These are phyloP conservation scores for Cladophialophora exuberans DNA, from an alignment of 2,329 filamentous ascomycete genomes.

Conservation along the genomic window DNA sequence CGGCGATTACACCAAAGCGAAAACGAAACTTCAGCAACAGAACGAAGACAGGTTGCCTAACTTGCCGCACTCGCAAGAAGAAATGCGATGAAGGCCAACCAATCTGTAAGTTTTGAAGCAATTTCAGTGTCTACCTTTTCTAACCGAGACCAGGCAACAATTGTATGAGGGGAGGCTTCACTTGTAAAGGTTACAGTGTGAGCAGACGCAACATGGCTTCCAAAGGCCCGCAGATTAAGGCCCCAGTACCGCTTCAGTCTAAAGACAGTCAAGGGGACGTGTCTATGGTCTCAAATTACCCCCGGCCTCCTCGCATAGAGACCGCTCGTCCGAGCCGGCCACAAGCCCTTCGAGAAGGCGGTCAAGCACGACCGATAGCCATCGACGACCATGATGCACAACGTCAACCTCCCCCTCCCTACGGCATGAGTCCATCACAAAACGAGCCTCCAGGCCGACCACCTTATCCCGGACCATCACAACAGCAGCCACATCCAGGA, in stretches of 20 bases:
- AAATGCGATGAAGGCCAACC: slow-evolving; percentile 96
- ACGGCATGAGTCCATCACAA: slow-evolving; percentile 46
- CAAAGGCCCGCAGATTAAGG: slow-evolving; percentile 72
- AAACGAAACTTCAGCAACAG: slow-evolving; percentile 79
- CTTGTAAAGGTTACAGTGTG: slow-evolving; percentile 82
- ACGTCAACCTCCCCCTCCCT: slow-evolving; percentile 44
- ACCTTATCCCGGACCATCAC: slow-evolving; percentile 24
- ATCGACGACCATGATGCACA: slow-evolving; percentile 48
- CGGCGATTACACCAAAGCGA: slow-evolving; percentile 45
- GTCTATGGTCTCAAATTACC: slow-evolving; percentile 27
- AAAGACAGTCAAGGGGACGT: slow-evolving; percentile 65
- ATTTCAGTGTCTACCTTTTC: not conserved
- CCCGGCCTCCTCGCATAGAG: slow-evolving; percentile 16
- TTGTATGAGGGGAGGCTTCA: slow-evolving; percentile 85
- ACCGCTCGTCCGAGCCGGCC: slow-evolving; percentile 8
- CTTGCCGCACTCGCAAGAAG: slow-evolving; percentile 90
- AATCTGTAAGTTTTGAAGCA: slow-evolving; percentile 68
- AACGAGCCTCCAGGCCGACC: slow-evolving; percentile 27
- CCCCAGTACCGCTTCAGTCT: slow-evolving; percentile 76
- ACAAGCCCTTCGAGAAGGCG: slow-evolving; percentile 45
- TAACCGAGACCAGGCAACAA: slow-evolving; percentile 86
- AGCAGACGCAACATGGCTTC: slow-evolving; percentile 72
- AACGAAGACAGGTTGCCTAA: slow-evolving; percentile 94
- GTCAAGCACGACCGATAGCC: slow-evolving; percentile 39
- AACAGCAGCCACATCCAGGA: no score